Percentiles rank a stretch among this genome's conserved stretches.
phyloP scores from a whole-genome alignment of 2,329 filamentous ascomycete genomes.

The Cladophialophora chaetospira region DNA sequence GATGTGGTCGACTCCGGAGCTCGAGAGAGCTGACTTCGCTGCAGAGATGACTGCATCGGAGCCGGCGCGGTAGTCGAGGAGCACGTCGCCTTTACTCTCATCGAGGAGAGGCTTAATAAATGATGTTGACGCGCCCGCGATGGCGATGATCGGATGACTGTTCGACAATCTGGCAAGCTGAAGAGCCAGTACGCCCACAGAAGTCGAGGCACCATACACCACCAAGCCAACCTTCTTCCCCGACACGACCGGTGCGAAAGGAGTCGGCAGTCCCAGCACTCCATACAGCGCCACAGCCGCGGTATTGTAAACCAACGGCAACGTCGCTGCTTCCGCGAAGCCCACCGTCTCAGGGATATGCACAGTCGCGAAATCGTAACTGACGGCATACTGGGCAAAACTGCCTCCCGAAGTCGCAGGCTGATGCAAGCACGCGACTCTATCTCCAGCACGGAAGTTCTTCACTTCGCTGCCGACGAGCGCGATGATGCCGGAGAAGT shows the following conservation, averaged over 20 bases:
- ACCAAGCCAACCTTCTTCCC: not conserved
- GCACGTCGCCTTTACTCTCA: not conserved
- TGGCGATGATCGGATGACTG: not conserved
- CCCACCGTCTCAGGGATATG: not conserved
- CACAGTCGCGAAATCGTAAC: not conserved
- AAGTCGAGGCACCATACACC: not conserved
- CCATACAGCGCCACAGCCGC: not conserved
- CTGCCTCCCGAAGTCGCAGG: not conserved
- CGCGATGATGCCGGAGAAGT: not conserved
- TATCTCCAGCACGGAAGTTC: not conserved
- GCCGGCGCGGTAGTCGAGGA: not conserved
- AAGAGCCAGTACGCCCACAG: not conserved
- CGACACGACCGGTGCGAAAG: not conserved
- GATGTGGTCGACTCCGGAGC: not conserved
- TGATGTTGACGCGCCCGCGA: not conserved
- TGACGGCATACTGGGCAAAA: not conserved
- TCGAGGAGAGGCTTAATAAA: not conserved
- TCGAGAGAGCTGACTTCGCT: not conserved
- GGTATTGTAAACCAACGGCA: not conserved
- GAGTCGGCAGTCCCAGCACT: not conserved
- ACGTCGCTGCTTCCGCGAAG: not conserved
- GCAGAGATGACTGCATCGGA: not conserved
- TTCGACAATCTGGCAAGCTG: not conserved
- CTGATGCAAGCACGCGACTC: not conserved
- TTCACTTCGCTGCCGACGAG: not conserved